These are phyloP conservation scores for Porodaedalea pini DNA, from an alignment of 1,284 basidiomycete species.

Conservation along the genomic window DNA sequence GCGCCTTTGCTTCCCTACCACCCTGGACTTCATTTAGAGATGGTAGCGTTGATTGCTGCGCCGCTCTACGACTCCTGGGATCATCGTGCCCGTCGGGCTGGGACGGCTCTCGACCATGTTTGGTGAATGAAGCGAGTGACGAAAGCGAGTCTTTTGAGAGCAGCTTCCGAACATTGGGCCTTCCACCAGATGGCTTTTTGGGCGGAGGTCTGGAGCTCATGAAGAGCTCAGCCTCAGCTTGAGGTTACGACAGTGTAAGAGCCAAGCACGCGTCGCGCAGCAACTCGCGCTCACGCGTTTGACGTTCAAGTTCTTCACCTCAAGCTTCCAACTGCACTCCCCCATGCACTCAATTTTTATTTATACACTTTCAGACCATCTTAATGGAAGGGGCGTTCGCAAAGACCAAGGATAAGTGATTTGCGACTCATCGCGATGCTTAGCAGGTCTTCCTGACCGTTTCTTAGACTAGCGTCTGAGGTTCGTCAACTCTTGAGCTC, in stretches of 20 bases:
- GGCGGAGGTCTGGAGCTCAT: constrained; percentile 12
- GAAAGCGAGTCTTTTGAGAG: constrained; percentile 36
- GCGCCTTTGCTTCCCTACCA: not conserved
- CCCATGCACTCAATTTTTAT: no score
- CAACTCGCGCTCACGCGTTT: not conserved
- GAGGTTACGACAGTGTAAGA: not conserved
- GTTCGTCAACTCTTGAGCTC: no score
- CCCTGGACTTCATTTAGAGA: constrained; percentile 12
- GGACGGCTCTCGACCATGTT: constrained; percentile 3
- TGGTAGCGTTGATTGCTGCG: not conserved
- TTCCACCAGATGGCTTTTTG: constrained; percentile 33
- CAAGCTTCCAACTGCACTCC: no score
- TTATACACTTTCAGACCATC: no score
- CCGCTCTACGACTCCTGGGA: not conserved
- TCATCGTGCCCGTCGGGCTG: not conserved
- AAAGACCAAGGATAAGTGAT: no score
- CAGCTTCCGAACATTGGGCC: constrained; percentile 31
- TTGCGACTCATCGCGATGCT: no score
- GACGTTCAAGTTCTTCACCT: not conserved
- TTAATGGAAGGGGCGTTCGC: no score
- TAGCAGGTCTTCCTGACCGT: no score
- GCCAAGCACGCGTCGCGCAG: not conserved
- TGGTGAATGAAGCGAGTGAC: constrained; percentile 16
- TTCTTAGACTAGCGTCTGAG: no score
- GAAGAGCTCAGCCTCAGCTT: not conserved